A percentile compares a stretch with the other conserved stretches of the same genome.
phyloP scores from a whole-genome alignment of 2,329 filamentous ascomycete species.

The Diaporthe citriasiana region DNA sequence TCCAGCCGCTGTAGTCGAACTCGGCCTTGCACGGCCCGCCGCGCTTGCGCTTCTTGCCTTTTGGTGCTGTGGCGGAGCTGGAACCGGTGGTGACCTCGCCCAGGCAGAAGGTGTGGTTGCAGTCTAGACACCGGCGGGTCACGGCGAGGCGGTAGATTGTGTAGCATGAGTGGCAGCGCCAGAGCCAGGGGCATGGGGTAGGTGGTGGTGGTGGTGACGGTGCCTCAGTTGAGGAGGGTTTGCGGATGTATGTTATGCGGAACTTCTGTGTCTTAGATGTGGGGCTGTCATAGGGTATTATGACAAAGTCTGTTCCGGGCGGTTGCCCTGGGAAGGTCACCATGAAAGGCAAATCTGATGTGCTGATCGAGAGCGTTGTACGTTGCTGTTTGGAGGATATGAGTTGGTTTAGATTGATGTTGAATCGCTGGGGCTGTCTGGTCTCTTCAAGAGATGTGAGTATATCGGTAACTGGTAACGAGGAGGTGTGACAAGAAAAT shows the following conservation, averaged over 20 bases:
- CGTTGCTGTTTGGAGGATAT: not conserved
- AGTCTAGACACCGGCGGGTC: conserved; percentile 57
- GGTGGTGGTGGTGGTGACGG: not conserved
- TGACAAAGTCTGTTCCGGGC: too few species aligned
- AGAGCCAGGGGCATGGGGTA: conserved; percentile 49
- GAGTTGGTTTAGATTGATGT: not conserved
- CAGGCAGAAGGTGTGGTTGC: conserved; percentile 54
- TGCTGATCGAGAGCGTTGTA: not conserved
- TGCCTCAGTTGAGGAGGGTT: conserved; percentile 32
- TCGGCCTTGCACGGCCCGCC: conserved; percentile 46
- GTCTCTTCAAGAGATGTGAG: not conserved
- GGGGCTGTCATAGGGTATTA: too few species aligned
- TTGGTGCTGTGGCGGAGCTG: conserved; percentile 2
- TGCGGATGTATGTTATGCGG: conserved; percentile 16
- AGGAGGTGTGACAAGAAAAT: not conserved
- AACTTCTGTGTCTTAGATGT: too few species aligned
- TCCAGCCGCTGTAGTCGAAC: conserved; percentile 55
- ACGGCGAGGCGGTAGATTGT: conserved; percentile 48
- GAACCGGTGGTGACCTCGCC: conserved; percentile 38
- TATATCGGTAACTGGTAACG: not conserved
- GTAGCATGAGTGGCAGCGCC: conserved; percentile 53
- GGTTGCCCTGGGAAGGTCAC: too few species aligned
- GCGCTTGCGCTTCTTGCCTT: conserved; percentile 32
- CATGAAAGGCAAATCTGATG: too few species aligned
- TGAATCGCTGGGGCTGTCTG: not conserved